Evolutionary conservation across 805 yeast species (phyloP).

Genomic region (Kodamaea kaohsiungensis): DNA sequence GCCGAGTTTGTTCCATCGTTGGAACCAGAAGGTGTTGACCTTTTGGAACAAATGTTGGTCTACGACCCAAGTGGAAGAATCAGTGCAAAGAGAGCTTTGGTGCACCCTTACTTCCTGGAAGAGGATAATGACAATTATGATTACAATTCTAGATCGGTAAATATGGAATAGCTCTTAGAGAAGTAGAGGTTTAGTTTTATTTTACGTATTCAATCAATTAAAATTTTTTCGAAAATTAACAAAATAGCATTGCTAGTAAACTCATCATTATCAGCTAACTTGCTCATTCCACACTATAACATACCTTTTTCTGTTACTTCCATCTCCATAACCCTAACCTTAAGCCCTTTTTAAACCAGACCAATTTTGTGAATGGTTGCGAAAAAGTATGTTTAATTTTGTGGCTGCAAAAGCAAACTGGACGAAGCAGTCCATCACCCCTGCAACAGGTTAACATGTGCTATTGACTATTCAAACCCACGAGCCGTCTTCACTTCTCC

Average conservation of each 20-base stretch:
- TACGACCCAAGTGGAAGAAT: conserved; percentile 94
- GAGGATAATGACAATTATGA: conserved; percentile 37
- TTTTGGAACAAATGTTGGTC: conserved; percentile 73
- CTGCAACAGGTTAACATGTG: not conserved
- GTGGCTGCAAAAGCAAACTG: not conserved
- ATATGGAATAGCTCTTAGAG: conserved; percentile 28
- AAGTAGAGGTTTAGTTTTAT: not conserved
- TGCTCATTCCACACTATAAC: not conserved
- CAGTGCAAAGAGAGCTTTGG: conserved; percentile 89
- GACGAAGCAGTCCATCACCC: not conserved
- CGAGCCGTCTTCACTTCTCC: not conserved
- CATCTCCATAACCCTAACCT: not conserved
- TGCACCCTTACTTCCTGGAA: conserved; percentile 82
- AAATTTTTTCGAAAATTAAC: not conserved
- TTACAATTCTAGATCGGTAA: conserved; percentile 37
- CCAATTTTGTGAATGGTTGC: not conserved
- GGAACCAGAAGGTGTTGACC: conserved; percentile 81
- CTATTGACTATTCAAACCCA: too few species aligned
- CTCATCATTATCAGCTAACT: too few species aligned
- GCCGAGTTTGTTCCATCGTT: conserved; percentile 73
- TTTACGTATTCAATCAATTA: not conserved
- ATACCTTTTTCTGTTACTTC: too few species aligned
- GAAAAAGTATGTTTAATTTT: not conserved
- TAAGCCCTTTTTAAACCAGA: not conserved
- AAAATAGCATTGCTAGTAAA: too few species aligned